Evolutionary conservation across 805 yeast genomes (phyloP), one percentile per base, ranked within the genome.

Genomic region (Kodamaea jinghongensis): DNA sequence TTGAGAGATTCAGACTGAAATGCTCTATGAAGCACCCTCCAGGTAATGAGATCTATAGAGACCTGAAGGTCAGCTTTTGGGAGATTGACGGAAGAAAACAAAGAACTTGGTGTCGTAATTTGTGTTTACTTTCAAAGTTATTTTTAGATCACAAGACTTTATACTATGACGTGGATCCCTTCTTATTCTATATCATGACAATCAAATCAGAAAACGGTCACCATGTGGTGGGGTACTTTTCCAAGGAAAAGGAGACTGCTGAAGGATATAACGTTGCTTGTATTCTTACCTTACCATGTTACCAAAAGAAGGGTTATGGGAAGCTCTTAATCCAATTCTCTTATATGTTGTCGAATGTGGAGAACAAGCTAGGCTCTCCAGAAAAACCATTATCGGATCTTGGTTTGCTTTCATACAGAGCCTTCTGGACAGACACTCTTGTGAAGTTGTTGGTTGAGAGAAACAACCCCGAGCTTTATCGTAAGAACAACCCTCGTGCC

Each of bases 81-180:
- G 99, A 93, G 60, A 90, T 93, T 46, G 99, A 93, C 63, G 99
- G 99, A 8, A 72, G 96, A 42, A 85, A 86, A 50, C 99, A 93
- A 65, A 73, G 98, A 48, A 85, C 96, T 0, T 93, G 98, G 97
- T 93, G 99, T 62, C 78, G 99, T 47, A 93, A 93, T 60, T 71
- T 93, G 42, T 93, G 98, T 71, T 68, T 93, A 41, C 63, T 93
- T n/a, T 81, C 89, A 0, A 93, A 93, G 60, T 67, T 93, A 40
- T 93, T 93, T 54, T 68, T 93, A 54, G 99, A 93, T 65, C 99
- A 93, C 70, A 93, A 93, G 59, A 89, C 99, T 0, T 73, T 93
- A 27, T 93, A 93, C 64, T 93, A 93, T 60, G 99, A 93, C 60
- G 99, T 93, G 34, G 99, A 93, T 60, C 99, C 99, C 3, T 93